Base-by-base conservation (phyloP, 1,284 basidiomycete species). In the Rhizopogon parksii region DNA sequence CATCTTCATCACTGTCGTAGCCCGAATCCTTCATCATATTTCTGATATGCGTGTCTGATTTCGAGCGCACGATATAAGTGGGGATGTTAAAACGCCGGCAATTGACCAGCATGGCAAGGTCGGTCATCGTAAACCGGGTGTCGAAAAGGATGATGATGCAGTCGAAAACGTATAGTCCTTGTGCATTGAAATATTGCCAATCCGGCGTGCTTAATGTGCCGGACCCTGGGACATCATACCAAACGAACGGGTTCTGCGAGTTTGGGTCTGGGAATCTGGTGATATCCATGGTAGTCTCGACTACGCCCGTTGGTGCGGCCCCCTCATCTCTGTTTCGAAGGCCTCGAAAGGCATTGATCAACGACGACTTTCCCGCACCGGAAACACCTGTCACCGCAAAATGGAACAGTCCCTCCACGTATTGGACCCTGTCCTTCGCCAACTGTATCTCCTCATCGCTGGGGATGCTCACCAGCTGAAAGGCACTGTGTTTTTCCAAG, bases 261-360 rank as follows among this genome's bases (percentile, higher is more conserved):
- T 52, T 53, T 6, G 57, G 55, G 45, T 64, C 62, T 25, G 58
- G 57, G 46, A 56, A 62, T 34, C 62, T 56, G 34, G 46, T 39
- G 25, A 60, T 15, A 9, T 46, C 17, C 7, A 30, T 6, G 9
- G 52, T 53, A 27, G 51, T 53, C 34, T 53, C 52, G 14, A 53
- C 56, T 34, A 60, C 48, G 12, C 62, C 60, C 17, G 59, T 57
- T 7, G 52, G 51, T 27, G 60, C 61, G 7, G 62, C 60, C 4
- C 50, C 49, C 1, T 32, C 6, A 11, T 55, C 40, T n/a, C 36
- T 38, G 17, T 52, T 56, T 19, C 54, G 54, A 12, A 50, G 32
- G 24, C 48, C 48, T 25, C 47, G 49, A 12, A 47, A 40, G 4
- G 53, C 40, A 17, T 55, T 55, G 40, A 55, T 56, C 27, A 55